A percentile compares a stretch with the other conserved stretches of the same genome.
Conservation (phyloP, 352 stramenopile species). For the Globisporangium paddicum region DNA sequence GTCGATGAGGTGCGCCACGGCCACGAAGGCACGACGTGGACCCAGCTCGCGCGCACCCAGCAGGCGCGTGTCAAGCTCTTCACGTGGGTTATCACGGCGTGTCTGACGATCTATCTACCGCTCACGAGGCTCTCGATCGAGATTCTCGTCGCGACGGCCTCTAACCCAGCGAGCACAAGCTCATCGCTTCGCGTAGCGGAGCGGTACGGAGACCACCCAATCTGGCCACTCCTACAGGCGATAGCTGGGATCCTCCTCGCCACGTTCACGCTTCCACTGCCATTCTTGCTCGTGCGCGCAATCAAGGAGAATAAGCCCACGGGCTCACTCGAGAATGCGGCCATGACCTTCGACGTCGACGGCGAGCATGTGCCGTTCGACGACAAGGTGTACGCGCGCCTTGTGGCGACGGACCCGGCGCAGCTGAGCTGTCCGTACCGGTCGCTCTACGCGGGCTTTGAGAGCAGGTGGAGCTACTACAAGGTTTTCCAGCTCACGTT, state of each 20-base stretch:
- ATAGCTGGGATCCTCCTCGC: slow-evolving; percentile 23
- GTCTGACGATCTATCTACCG: slow-evolving; percentile 40
- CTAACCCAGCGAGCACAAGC: background rate
- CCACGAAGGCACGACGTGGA: slow-evolving; percentile 36
- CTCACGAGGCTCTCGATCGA: slow-evolving; percentile 34
- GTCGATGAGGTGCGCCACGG: slow-evolving; percentile 42
- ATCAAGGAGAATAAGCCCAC: slow-evolving; percentile 37
- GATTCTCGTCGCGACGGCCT: slow-evolving; percentile 16
- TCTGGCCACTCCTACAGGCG: slow-evolving; percentile 24
- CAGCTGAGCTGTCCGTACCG: slow-evolving; percentile 45
- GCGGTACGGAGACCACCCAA: slow-evolving; percentile 11
- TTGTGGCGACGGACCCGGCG: slow-evolving; percentile 30
- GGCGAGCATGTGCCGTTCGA: slow-evolving; percentile 34
- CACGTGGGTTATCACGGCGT: slow-evolving; percentile 36
- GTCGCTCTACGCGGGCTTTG: slow-evolving; percentile 46
- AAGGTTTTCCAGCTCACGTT: slow-evolving; percentile 42
- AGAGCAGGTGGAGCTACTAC: slow-evolving; percentile 46
- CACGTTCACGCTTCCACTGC: slow-evolving; percentile 35
- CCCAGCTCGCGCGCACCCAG: slow-evolving; percentile 25
- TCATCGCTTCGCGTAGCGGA: slow-evolving; percentile 3
- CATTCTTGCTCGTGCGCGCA: slow-evolving; percentile 20
- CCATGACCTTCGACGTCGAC: slow-evolving; percentile 37
- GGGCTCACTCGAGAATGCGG: slow-evolving; percentile 31
- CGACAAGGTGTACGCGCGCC: slow-evolving; percentile 39
- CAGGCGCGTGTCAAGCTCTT: slow-evolving; percentile 28